Evolutionary conservation across 495 filamentous ascomycete species (phyloP).

Genomic region (Hypoxylon crocopeplum): DNA sequence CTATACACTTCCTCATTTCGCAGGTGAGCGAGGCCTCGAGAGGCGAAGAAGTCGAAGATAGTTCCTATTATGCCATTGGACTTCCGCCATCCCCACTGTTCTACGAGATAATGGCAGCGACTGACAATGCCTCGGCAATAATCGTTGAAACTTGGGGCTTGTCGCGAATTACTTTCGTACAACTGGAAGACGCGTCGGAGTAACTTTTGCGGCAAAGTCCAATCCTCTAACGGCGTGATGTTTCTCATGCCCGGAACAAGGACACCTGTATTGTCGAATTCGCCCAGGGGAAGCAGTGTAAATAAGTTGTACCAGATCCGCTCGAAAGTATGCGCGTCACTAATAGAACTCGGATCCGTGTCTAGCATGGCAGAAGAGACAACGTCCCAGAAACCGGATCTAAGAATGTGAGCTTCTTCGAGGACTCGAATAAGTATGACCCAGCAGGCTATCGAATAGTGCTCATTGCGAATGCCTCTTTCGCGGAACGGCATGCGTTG

Average conservation of each 20-base stretch:
- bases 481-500: constrained; percentile 63
- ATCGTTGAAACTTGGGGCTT: constrained; percentile 73
- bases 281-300: constrained; percentile 73
- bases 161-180: constrained; percentile 64
- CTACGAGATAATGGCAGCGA: constrained; percentile 80
- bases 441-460: constrained; percentile 66
- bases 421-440: constrained; percentile 70
- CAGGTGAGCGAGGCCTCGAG: constrained; percentile 73
- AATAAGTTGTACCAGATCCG: constrained; percentile 76
- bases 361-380: constrained; percentile 55
- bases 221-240: constrained; percentile 66
- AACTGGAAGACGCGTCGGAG: constrained; percentile 68
- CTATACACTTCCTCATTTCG: constrained; percentile 76
- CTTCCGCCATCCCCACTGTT: constrained; percentile 84
- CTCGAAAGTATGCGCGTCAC: constrained; percentile 68
- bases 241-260: constrained; percentile 64
- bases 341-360: constrained; percentile 11
- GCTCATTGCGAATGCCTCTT: constrained; percentile 67
- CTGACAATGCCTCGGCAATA: constrained; percentile 78
- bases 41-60: constrained; percentile 91
- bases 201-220: constrained; percentile 71
- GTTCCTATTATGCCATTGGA: constrained; percentile 78
- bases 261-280: constrained; percentile 75
- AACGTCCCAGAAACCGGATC: constrained; percentile 64
- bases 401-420: constrained; percentile 51